Evolutionary conservation across 2,329 filamentous ascomycete species (phyloP).

Genomic region (Aplosporella prunicola): DNA sequence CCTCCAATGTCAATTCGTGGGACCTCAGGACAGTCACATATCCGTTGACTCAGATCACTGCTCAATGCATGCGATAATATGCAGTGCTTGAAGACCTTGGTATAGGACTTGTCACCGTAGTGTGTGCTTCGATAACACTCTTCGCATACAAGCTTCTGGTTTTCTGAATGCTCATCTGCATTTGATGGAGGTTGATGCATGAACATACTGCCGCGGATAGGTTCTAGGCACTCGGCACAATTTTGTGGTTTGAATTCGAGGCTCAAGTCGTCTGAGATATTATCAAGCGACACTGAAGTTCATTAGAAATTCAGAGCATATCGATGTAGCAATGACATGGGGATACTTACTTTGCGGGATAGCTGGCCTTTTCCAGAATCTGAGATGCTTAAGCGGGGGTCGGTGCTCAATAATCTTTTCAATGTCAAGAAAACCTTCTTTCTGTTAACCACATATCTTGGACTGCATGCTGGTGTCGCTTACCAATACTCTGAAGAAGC

Average conservation of each 20-base stretch:
- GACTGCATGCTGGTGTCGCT: no score
- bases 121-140: constrained; percentile 24
- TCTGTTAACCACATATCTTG: no score
- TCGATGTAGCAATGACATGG: background rate
- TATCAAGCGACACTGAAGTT: constrained; percentile 4
- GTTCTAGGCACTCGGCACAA: background rate
- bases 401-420: constrained; percentile 20
- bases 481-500: constrained; percentile 18
- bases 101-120: constrained; percentile 20
- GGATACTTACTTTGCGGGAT: constrained; percentile 16
- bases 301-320: background rate
- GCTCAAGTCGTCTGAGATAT: background rate
- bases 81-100: constrained; percentile 29
- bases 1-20: background rate
- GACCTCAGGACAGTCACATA: constrained; percentile 15
- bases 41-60: constrained; percentile 15
- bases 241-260: background rate
- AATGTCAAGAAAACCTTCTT: constrained; percentile 14
- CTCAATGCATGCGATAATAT: constrained; percentile 20
- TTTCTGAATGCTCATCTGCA: background rate
- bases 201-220: constrained; percentile 5
- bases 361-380: constrained; percentile 19
- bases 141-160: constrained; percentile 22
- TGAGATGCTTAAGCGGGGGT: constrained; percentile 15
- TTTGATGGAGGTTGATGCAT: no score